Conservation (phyloP, 768 basidiomycete species). For the Rubroboletus pulcherrimus region DNA sequence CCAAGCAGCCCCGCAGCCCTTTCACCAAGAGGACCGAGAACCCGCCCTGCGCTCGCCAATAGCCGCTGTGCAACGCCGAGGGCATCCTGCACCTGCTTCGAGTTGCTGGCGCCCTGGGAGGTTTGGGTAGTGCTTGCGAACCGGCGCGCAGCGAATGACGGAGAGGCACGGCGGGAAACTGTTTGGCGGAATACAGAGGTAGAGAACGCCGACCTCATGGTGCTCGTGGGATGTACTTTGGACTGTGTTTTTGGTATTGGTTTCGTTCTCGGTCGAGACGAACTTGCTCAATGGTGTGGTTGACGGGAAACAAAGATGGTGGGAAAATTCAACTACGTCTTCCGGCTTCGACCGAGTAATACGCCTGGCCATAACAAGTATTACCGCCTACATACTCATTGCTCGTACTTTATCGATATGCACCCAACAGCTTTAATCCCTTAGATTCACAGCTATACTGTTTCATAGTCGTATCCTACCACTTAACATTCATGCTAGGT, state of each 20-base stretch:
- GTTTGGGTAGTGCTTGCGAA: conserved; percentile 35
- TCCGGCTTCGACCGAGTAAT: conserved; percentile 8
- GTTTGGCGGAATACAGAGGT: conserved; percentile 25
- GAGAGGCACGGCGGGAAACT: conserved; percentile 12
- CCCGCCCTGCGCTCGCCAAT: conserved; percentile 48
- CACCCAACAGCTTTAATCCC: no score
- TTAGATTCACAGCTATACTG: no score
- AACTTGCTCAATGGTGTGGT: not conserved
- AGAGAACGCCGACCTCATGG: conserved; percentile 26
- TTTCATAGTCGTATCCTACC: no score
- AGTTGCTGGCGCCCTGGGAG: conserved; percentile 40
- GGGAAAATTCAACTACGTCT: not conserved
- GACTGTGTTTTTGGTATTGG: not conserved
- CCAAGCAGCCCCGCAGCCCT: conserved; percentile 57
- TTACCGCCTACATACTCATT: no score
- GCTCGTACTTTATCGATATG: no score
- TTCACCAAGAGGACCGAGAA: conserved; percentile 47
- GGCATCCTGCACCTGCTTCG: conserved; percentile 71
- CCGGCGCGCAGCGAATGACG: conserved; percentile 29
- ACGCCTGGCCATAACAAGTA: no score
- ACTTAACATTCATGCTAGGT: no score
- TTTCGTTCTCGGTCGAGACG: conserved; percentile 2
- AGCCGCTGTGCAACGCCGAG: conserved; percentile 56
- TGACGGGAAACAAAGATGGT: not conserved
- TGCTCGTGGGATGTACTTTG: conserved; percentile 3